Evolutionary conservation across 768 basidiomycete species (phyloP).

Genomic region (Tylopilus sp.): DNA sequence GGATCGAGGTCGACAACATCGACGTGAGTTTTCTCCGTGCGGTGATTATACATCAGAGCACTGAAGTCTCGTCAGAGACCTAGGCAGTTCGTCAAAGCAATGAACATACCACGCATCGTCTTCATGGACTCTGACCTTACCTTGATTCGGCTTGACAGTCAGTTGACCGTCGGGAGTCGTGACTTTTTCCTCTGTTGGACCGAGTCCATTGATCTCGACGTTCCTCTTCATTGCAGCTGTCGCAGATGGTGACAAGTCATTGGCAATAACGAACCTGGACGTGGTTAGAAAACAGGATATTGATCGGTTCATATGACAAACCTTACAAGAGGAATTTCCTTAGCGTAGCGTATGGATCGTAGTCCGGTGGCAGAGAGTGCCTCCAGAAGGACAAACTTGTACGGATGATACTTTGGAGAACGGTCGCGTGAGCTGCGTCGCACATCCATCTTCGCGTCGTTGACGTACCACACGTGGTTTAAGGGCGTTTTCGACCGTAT

Average conservation of each 20-base stretch:
- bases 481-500: not conserved
- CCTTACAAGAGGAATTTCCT: slow-evolving; percentile 92
- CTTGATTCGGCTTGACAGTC: slow-evolving; percentile 23
- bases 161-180: slow-evolving; percentile 7
- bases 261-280: slow-evolving; percentile 89
- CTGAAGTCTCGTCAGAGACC: slow-evolving; percentile 36
- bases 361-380: slow-evolving; percentile 95
- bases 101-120: slow-evolving; percentile 85
- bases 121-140: slow-evolving; percentile 79
- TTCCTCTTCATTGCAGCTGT: slow-evolving; percentile 85
- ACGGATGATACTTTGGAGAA: slow-evolving; percentile 45
- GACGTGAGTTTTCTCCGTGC: slow-evolving; percentile 67
- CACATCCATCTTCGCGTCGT: not conserved
- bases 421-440: slow-evolving; percentile 1
- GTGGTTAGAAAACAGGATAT: slow-evolving; percentile 27
- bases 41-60: slow-evolving; percentile 86
- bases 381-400: slow-evolving; percentile 80
- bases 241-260: slow-evolving; percentile 84
- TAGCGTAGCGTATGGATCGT: slow-evolving; percentile 94
- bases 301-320: slow-evolving; percentile 34
- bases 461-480: slow-evolving; percentile 25
- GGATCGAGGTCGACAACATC: slow-evolving; percentile 98
- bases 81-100: not conserved
- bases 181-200: slow-evolving; percentile 27
- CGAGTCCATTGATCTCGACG: slow-evolving; percentile 75